These are phyloP conservation scores for Trichophaea hybrida DNA, from an alignment of 2,329 filamentous ascomycete genomes.

Conservation along the genomic window DNA sequence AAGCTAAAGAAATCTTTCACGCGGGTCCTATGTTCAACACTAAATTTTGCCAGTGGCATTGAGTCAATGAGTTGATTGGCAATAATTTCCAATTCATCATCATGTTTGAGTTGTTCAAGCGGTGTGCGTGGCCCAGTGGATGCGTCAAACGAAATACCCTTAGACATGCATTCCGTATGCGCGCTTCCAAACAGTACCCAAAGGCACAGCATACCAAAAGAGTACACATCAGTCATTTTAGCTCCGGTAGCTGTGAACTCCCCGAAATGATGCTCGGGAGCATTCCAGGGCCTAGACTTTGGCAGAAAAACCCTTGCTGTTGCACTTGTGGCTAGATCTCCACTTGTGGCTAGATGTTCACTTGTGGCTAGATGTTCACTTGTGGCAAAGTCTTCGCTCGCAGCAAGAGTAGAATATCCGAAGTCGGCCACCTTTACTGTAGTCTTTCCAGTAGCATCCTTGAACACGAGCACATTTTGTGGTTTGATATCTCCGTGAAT, in stretches of 20 bases:
- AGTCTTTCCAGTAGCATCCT: background rate
- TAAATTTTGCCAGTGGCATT: background rate
- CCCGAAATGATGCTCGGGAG: slow-evolving; percentile 12
- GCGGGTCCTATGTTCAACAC: background rate
- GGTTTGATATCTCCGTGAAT: slow-evolving; percentile 19
- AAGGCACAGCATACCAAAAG: slow-evolving; percentile 16
- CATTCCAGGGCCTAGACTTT: slow-evolving; percentile 13
- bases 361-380: too few relatives aligned
- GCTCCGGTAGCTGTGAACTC: slow-evolving; percentile 7
- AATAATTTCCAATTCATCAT: background rate
- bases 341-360: too few relatives aligned
- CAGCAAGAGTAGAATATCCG: slow-evolving; percentile 5
- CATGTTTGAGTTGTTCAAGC: background rate
- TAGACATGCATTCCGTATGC: background rate
- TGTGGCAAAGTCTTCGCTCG: background rate
- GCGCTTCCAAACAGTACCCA: slow-evolving; percentile 17
- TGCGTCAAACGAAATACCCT: background rate
- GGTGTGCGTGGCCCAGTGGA: background rate
- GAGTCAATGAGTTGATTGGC: background rate
- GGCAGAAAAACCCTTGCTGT: slow-evolving; percentile 9
- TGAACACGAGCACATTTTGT: slow-evolving; percentile 16
- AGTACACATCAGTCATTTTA: slow-evolving; percentile 18
- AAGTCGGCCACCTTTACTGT: slow-evolving; percentile 6
- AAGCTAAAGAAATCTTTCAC: background rate
- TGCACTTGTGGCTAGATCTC: too few relatives aligned